Evolutionary conservation across 2,329 filamentous ascomycete genomes (phyloP).

Genomic region (Botrytis aclada): DNA sequence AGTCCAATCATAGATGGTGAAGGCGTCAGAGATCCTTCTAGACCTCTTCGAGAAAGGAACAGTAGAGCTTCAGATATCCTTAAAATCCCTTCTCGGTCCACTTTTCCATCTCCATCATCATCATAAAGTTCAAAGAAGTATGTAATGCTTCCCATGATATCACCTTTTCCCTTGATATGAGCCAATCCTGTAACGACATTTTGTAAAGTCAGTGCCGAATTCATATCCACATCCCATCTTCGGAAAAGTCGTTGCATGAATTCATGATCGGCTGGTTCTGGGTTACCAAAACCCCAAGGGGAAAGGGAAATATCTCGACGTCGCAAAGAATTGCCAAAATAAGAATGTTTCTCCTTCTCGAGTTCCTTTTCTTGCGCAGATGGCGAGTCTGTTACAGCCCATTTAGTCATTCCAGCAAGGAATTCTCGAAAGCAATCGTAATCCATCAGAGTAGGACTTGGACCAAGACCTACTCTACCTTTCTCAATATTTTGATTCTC

Average conservation of each 20-base stretch:
- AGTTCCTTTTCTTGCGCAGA: slow-evolving; percentile 50
- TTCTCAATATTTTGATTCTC: slow-evolving; percentile 64
- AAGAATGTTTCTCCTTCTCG: slow-evolving; percentile 57
- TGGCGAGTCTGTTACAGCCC: slow-evolving; percentile 88
- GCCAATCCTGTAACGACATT: slow-evolving; percentile 90
- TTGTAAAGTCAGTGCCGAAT: slow-evolving; percentile 77
- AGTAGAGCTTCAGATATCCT: slow-evolving; percentile 91
- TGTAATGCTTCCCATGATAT: slow-evolving; percentile 96
- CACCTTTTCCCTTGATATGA: slow-evolving; percentile 84
- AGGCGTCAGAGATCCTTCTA: slow-evolving; percentile 72
- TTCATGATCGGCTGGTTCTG: slow-evolving; percentile 85
- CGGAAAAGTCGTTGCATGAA: slow-evolving; percentile 86
- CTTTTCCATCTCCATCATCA: slow-evolving; percentile 83
- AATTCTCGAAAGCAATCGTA: slow-evolving; percentile 97
- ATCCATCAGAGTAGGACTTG: slow-evolving; percentile 91
- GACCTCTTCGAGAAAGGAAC: slow-evolving; percentile 84
- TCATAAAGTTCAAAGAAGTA: slow-evolving; percentile 99
- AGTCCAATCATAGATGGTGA: slow-evolving; percentile 57
- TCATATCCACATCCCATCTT: slow-evolving; percentile 80
- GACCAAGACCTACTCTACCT: slow-evolving; percentile 81
- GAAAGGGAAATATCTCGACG: slow-evolving; percentile 35
- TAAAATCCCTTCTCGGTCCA: slow-evolving; percentile 92
- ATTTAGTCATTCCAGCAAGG: slow-evolving; percentile 81
- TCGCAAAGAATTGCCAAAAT: slow-evolving; percentile 55
- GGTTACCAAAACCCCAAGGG: slow-evolving; percentile 56